Evolutionary conservation across 2,329 filamentous ascomycete species (phyloP), one percentile per base, ranked within the genome.

Genomic region (Thielaviopsis populi): DNA sequence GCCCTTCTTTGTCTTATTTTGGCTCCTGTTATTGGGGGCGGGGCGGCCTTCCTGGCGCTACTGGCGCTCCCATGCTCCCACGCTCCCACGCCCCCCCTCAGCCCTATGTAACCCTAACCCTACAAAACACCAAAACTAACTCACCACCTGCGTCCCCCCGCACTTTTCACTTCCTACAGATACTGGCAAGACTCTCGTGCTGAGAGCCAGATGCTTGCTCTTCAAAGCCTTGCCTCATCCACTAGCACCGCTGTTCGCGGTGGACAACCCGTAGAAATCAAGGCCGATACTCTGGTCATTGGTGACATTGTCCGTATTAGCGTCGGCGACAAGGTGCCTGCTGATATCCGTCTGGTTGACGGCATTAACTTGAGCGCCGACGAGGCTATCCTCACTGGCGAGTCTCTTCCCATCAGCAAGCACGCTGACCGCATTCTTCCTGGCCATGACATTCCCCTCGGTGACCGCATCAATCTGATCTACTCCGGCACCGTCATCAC

Each of bases 301-400:
- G 87, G 86, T 63, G 86, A 89, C 68, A 73, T 89, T 60, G 82
- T 85, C 65, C 73, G 76, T 62, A 78, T 84, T 67, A 79, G 76
- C 68, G 84, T 82, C 50, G 86, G 86, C 68, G 85, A 88, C 71
- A 83, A 87, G 59, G 79, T 88, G 42, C 85, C 86, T 3, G 86
- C 86, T 41, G 86, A 89, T 73, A 74, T 88, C 60, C 80, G 85
- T 67, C 75, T 85, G 22, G 73, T 85, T 67, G 79, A 85, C 67
- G 82, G 80, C 64, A 83, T 90, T 74, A 91, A 91, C 72, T 75
- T 89, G 66, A 86, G 86, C 60, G 87, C 86, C 68, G 88, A 95
- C 67, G 86, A 89, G 73, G 85, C 86, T 13, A 79, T 88, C 65
- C 79, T 89, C 46, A 90, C 87, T 15, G 87, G 87, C 67, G 87